Evolutionary conservation across 176 grass and related monocot genomes (phyloP).

Genomic region (Thalia dealbata): DNA sequence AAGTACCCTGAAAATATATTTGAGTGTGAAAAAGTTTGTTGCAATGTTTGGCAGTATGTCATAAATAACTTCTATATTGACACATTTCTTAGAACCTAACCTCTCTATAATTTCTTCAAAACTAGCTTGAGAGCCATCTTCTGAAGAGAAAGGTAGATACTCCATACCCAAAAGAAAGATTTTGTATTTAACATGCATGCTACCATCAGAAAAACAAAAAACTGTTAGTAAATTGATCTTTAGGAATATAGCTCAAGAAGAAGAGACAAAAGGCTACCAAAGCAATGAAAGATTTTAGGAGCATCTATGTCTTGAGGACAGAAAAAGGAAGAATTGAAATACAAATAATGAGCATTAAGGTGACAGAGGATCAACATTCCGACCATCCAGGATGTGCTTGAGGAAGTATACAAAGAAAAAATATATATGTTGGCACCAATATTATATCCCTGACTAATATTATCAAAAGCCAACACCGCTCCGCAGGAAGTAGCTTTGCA

Average conservation of each 20-base stretch:
- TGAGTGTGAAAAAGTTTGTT: background rate
- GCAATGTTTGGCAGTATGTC: background rate
- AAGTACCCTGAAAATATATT: slow-evolving; percentile 54
- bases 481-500: no score
- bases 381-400: no score
- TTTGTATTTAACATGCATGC: slow-evolving; percentile 79
- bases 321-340: background rate
- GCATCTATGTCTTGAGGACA: background rate
- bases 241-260: background rate
- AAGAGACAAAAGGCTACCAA: background rate
- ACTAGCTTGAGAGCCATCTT: slow-evolving; percentile 52
- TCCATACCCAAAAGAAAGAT: slow-evolving; percentile 85
- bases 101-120: slow-evolving; percentile 97
- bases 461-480: no score
- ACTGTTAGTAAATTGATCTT: slow-evolving; percentile 4
- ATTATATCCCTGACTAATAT: no score
- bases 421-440: no score
- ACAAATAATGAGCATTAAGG: background rate
- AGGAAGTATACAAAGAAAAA: no score
- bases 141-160: slow-evolving; percentile 76
- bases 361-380: no score
- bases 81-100: slow-evolving; percentile 29
- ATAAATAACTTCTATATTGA: slow-evolving; percentile 11
- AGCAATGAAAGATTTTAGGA: background rate
- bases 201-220: slow-evolving; percentile 24